These are phyloP conservation scores for Colletotrichum sp. DNA, from an alignment of 2,329 filamentous ascomycete species.

Conservation along the genomic window DNA sequence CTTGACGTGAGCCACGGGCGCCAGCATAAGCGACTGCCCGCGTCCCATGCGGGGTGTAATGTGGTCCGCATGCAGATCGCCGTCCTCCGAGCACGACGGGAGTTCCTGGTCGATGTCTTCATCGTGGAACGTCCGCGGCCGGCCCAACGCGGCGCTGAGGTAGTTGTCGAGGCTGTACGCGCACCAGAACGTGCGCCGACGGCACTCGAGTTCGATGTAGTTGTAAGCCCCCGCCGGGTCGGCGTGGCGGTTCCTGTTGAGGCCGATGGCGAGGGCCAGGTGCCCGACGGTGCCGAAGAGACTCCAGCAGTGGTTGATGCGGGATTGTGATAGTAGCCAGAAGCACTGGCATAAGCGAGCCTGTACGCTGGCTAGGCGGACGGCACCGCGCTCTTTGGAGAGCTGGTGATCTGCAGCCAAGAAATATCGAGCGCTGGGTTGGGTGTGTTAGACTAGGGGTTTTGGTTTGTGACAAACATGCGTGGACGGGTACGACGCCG, in stretches of 20 bases:
- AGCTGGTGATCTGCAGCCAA: constrained; percentile 42
- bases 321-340: constrained; percentile 48
- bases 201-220: constrained; percentile 42
- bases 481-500: not conserved
- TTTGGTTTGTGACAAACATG: not conserved
- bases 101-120: constrained; percentile 69
- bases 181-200: constrained; percentile 63
- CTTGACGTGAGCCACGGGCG: constrained; percentile 40
- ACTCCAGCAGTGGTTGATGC: constrained; percentile 53
- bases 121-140: constrained; percentile 66
- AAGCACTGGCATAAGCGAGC: constrained; percentile 46
- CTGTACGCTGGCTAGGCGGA: constrained; percentile 44
- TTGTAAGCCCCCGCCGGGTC: constrained; percentile 28
- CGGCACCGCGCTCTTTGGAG: constrained; percentile 40
- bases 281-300: constrained; percentile 48
- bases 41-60: constrained; percentile 15
- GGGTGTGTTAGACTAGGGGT: not conserved
- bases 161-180: constrained; percentile 70
- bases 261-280: constrained; percentile 41
- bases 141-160: constrained; percentile 65
- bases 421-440: constrained; percentile 33
- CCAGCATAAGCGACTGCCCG: constrained; percentile 35
- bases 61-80: constrained; percentile 13
- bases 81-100: constrained; percentile 59
- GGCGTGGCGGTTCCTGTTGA: constrained; percentile 38